Evolutionary conservation across 2,329 filamentous ascomycete genomes (phyloP), one percentile per base, ranked within the genome.

Genomic region (Ascocoryne sarcoides): DNA sequence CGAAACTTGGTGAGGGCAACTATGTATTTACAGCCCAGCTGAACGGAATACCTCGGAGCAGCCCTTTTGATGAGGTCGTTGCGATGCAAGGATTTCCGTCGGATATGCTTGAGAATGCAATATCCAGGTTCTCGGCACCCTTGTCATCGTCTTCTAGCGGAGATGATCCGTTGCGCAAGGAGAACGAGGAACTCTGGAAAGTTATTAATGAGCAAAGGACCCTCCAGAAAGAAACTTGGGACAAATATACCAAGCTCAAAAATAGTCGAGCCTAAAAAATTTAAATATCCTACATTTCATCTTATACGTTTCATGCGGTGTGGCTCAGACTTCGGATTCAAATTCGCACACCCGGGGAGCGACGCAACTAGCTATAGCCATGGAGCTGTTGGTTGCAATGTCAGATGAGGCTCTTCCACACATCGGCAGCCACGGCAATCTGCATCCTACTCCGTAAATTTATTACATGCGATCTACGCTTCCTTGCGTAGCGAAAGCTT

Each of bases 11-110:
- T 36, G 71, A 75, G 45, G 68, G 74, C 29, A 73, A 71, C 47
- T 87, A 89, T 57, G 72, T 71, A 3, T 69, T 86, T 45, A 79
- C 71, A 12, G 66, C 77, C 10, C 80, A 85, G 58, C 65, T 88
- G n/a, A 66, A 10, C 60, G 64, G 43, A 69, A 35, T 44, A 35
- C 36, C 45, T 14, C 35, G 34, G 14, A 35, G 31, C 14, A 45
- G 36, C 17, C 14, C 36, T 12, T 54, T 57, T 40, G 48, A 46
- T 31, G 20, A 42, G 17, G 43, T 42, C n/a, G 36, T 58, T 12
- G 30, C 46, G n/a, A 32, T 35, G 26, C 42, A 43, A 9, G 57
- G 57, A 8, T 45, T 59, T 32, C 52, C 55, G 7, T 10, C 34
- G 14, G 63, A 67, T 12, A 57, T 64, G 2, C 56, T 80, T 21